These are phyloP conservation scores for Trypethelium eluteriae DNA, from an alignment of 495 filamentous ascomycete species.

Conservation along the genomic window DNA sequence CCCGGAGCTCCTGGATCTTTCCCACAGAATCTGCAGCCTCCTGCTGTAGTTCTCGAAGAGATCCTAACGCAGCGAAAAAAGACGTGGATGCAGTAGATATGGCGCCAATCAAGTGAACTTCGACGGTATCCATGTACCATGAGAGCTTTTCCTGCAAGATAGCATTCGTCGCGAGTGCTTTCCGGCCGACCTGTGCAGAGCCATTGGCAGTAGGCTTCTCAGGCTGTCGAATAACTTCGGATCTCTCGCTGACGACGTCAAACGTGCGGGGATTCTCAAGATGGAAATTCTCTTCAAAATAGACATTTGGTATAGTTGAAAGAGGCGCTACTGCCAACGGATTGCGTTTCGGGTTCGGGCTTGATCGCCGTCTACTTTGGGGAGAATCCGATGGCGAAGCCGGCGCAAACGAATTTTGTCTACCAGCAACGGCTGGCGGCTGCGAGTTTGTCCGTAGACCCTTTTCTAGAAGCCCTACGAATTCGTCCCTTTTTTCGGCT, in stretches of 20 bases:
- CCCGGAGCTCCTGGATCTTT: constrained; percentile 71
- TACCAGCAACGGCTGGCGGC: constrained; percentile 18
- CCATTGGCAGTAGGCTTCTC: constrained; percentile 50
- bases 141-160: constrained; percentile 98
- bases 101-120: constrained; percentile 92
- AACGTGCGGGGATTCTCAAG: constrained; percentile 95
- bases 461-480: constrained; percentile 39
- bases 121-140: constrained; percentile 99
- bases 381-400: constrained; percentile 46
- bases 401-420: constrained; percentile 27
- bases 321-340: constrained; percentile 69
- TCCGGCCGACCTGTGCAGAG: constrained; percentile 56
- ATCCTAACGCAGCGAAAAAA: constrained; percentile 93
- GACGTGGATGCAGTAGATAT: constrained; percentile 92
- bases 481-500: constrained; percentile 47
- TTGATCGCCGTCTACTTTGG: constrained; percentile 43
- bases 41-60: constrained; percentile 77
- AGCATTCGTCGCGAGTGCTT: constrained; percentile 89
- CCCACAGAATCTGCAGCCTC: constrained; percentile 89
- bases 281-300: constrained; percentile 92
- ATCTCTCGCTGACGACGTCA: constrained; percentile 91
- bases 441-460: constrained; percentile 20
- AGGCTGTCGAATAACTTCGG: constrained; percentile 64
- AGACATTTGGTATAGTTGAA: constrained; percentile 84
- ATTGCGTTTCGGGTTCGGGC: constrained; percentile 45